These are phyloP conservation scores for Plasmodium gonderi DNA, from an alignment of 169 alveolate species.

Conservation along the genomic window DNA sequence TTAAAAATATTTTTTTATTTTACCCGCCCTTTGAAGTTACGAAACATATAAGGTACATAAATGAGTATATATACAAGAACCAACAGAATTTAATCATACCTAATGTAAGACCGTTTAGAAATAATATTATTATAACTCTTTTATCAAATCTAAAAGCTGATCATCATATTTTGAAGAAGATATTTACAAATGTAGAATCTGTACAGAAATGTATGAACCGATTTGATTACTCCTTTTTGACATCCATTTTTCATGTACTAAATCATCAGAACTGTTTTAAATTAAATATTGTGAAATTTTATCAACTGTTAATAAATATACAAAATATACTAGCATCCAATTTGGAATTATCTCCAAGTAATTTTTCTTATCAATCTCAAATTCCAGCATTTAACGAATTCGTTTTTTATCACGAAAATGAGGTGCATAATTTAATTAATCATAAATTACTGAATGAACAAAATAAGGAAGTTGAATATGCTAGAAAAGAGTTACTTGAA, in stretches of 20 bases:
- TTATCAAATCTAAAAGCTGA: constrained; percentile 75
- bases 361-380: constrained; percentile 16
- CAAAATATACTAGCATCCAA: constrained; percentile 20
- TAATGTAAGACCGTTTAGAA: constrained; percentile 62
- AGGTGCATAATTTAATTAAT: constrained; percentile 17
- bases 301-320: constrained; percentile 31
- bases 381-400: constrained; percentile 29
- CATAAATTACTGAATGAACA: constrained; percentile 9
- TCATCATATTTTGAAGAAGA: constrained; percentile 40
- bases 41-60: constrained; percentile 73
- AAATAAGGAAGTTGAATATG: constrained; percentile 12
- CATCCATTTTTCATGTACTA: constrained; percentile 53
- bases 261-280: constrained; percentile 72
- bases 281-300: constrained; percentile 61
- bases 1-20: constrained; percentile 63
- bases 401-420: constrained; percentile 54
- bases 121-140: constrained; percentile 52
- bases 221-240: constrained; percentile 33
- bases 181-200: constrained; percentile 17
- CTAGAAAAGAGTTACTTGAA: constrained; percentile 13
- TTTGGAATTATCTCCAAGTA: constrained; percentile 3
- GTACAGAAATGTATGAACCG: constrained; percentile 52
- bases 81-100: constrained; percentile 38
- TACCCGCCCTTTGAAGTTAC: constrained; percentile 64
- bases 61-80: constrained; percentile 38